Conservation (phyloP, 2,329 filamentous ascomycete species). For the Blastomyces parvus region DNA sequence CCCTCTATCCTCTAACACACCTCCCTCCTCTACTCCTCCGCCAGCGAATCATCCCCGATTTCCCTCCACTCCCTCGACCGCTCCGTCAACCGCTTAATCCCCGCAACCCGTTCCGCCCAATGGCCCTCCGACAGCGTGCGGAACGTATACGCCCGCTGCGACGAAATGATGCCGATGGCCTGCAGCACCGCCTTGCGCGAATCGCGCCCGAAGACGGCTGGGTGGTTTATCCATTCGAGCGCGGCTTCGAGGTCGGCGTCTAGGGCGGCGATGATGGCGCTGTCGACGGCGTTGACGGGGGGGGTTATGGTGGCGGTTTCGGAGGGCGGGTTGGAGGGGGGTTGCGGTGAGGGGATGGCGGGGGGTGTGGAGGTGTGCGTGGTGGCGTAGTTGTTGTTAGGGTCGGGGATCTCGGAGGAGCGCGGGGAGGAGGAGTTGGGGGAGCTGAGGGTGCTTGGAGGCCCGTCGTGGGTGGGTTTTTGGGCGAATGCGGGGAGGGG, state of each 20-base stretch:
- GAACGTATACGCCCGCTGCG: constrained; percentile 88
- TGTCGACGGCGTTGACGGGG: constrained; percentile 64
- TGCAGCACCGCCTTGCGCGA: constrained; percentile 92
- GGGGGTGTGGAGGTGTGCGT: constrained; percentile 36
- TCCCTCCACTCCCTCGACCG: constrained; percentile 88
- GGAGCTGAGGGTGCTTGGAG: constrained; percentile 18
- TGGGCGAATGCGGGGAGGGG: constrained; percentile 56
- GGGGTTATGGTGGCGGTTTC: constrained; percentile 42
- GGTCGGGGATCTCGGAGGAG: constrained; percentile 27
- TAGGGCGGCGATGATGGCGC: constrained; percentile 69
- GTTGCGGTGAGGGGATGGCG: constrained; percentile 37
- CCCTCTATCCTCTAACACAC: constrained; percentile 16
- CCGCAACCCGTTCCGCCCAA: constrained; percentile 74
- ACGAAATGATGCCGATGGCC: constrained; percentile 92
- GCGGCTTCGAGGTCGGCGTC: constrained; percentile 84
- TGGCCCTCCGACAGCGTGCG: constrained; percentile 79
- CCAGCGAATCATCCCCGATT: constrained; percentile 60
- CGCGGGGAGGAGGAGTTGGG: constrained; percentile 32
- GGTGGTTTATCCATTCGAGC: constrained; percentile 95
- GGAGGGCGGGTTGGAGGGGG: constrained; percentile 18
- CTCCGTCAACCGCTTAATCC: constrained; percentile 72
- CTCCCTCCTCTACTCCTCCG: constrained; percentile 35
- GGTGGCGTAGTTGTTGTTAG: constrained; percentile 21
- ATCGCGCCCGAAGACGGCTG: constrained; percentile 86
- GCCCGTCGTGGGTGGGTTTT: constrained; percentile 25